Percentiles rank a stretch among this genome's conserved stretches.
phyloP scores from a whole-genome alignment of 2,329 filamentous ascomycete species.

The Pseudogymnoascus sp. region DNA sequence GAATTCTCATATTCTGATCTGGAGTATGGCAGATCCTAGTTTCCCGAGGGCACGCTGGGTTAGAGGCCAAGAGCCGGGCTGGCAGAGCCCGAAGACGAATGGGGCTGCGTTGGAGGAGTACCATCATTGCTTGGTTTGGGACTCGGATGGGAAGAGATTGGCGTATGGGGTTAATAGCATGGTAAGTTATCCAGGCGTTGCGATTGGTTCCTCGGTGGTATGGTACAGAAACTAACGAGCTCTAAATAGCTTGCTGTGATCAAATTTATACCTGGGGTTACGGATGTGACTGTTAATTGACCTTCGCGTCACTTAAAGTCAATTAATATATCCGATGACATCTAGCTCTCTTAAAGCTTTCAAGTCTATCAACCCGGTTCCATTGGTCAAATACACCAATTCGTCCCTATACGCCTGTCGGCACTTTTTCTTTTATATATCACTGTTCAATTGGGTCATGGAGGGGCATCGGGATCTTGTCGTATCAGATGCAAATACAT shows the following conservation, averaged over 20 bases:
- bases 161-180: slow-evolving; percentile 56
- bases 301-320: background rate
- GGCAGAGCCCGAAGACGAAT: slow-evolving; percentile 48
- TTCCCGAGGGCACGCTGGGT: slow-evolving; percentile 55
- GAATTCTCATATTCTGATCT: slow-evolving; percentile 50
- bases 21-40: slow-evolving; percentile 50
- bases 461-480: background rate
- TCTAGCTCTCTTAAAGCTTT: background rate
- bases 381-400: too few species aligned
- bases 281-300: background rate
- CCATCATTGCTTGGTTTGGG: slow-evolving; percentile 55
- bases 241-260: background rate
- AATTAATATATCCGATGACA: background rate
- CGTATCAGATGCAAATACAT: background rate
- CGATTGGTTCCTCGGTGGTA: background rate
- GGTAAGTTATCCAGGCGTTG: slow-evolving; percentile 36
- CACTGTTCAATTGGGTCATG: background rate
- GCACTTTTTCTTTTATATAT: background rate
- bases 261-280: background rate
- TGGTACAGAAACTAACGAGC: background rate
- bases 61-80: slow-evolving; percentile 45
- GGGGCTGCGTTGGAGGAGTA: slow-evolving; percentile 47
- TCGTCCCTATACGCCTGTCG: background rate
- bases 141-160: slow-evolving; percentile 51
- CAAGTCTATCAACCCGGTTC: background rate